Percentiles rank a stretch among this genome's conserved stretches.
These are phyloP conservation scores for Tolypocladium endophyticum DNA, from an alignment of 2,329 filamentous ascomycete species.

Conservation along the genomic window DNA sequence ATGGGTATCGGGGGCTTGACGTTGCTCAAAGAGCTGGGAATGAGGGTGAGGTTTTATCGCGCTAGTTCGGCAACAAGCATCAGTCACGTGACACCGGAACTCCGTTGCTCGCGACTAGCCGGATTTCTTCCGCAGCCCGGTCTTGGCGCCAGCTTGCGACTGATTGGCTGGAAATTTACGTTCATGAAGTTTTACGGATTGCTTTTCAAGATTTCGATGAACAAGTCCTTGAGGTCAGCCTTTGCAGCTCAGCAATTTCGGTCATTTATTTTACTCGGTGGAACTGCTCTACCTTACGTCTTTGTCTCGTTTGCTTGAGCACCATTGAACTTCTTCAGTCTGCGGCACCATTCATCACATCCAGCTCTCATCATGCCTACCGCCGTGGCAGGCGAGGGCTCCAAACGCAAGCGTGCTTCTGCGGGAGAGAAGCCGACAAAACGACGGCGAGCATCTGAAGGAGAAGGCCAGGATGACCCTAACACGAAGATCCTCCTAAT, in stretches of 20 bases:
- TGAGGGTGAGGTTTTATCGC: conserved; percentile 42
- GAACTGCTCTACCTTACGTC: too few species aligned
- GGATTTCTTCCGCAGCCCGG: conserved; percentile 9
- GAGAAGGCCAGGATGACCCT: conserved; percentile 36
- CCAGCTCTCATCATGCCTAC: conserved; percentile 15
- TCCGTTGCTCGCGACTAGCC: conserved; percentile 7
- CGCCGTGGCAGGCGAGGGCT: conserved; percentile 2
- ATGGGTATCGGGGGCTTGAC: conserved; percentile 37
- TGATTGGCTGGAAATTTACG: conserved; percentile 3
- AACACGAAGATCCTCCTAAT: conserved; percentile 61
- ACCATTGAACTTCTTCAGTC: neutral
- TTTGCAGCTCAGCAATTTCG: neutral
- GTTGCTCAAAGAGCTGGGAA: conserved; percentile 33
- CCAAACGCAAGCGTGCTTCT: conserved; percentile 43
- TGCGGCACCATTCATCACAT: neutral
- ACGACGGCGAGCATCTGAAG: conserved; percentile 33
- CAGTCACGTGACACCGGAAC: conserved; percentile 23
- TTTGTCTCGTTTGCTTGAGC: neutral
- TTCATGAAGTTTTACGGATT: conserved; percentile 3
- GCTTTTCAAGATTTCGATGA: neutral
- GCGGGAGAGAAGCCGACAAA: conserved; percentile 36
- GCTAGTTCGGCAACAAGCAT: conserved; percentile 27
- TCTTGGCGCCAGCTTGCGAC: conserved; percentile 6
- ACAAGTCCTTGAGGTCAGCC: neutral
- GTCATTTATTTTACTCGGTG: neutral